Conservation (phyloP, 1,284 basidiomycete species). For the Cronartium quercuum region DNA sequence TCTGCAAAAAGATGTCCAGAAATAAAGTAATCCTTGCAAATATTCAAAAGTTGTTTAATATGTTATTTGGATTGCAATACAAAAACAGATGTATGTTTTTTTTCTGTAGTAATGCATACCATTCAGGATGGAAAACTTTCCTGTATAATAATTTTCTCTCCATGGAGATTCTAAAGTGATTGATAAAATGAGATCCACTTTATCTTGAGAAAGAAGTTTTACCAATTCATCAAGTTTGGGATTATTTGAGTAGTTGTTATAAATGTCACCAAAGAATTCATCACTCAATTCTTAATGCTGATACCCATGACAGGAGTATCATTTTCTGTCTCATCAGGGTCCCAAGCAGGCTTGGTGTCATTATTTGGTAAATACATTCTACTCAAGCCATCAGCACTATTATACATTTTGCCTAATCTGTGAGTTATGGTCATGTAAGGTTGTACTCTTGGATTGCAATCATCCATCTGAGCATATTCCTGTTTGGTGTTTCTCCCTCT, state of each 20-base stretch:
- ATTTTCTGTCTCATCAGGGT: too few relatives aligned
- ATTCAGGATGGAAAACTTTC: not conserved
- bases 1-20: not conserved
- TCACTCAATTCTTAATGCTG: too few relatives aligned
- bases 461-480: too few relatives aligned
- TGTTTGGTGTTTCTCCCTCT: conserved; percentile 17
- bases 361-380: conserved; percentile 10
- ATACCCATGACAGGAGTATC: too few relatives aligned
- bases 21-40: not conserved
- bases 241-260: too few relatives aligned
- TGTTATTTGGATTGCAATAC: not conserved
- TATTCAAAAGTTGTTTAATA: not conserved
- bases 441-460: too few relatives aligned
- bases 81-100: too few relatives aligned
- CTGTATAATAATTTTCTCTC: not conserved
- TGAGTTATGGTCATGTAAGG: conserved; percentile 12
- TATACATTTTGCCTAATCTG: not conserved
- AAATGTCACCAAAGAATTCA: too few relatives aligned
- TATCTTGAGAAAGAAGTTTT: too few relatives aligned
- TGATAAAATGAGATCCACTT: too few relatives aligned
- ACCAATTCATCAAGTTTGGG: too few relatives aligned
- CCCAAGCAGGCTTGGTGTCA: conserved; percentile 5
- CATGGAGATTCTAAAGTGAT: not conserved
- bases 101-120: not conserved
- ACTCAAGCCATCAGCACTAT: not conserved